Percentiles rank a stretch among this genome's conserved stretches.
These are phyloP conservation scores for Golubevia pallescens DNA, from an alignment of 1,284 basidiomycete genomes.

Conservation along the genomic window DNA sequence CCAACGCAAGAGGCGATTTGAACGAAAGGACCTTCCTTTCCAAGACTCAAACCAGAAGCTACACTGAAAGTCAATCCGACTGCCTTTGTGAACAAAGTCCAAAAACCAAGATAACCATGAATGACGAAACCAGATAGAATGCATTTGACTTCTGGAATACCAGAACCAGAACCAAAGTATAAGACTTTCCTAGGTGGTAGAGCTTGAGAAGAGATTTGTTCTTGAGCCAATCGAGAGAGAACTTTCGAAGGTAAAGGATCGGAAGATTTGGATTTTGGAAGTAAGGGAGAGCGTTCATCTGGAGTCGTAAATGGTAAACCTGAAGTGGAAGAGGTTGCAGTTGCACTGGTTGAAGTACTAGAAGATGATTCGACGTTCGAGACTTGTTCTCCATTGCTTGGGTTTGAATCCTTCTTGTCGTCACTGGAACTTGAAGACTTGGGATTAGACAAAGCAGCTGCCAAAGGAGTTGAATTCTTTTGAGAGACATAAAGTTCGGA, in stretches of 20 bases:
- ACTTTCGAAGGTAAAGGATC: constrained; percentile 12
- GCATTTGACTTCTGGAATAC: constrained; percentile 96
- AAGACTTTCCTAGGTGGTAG: constrained; percentile 71
- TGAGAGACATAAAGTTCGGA: constrained; percentile 38
- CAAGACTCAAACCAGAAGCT: constrained; percentile 85
- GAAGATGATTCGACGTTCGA: not conserved
- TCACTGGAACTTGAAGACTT: not conserved
- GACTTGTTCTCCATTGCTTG: no score
- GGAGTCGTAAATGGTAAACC: not conserved
- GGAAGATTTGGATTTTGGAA: not conserved
- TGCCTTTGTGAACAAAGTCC: constrained; percentile 88
- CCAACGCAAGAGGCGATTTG: constrained; percentile 94
- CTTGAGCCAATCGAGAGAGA: constrained; percentile 19
- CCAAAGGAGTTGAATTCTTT: constrained; percentile 9
- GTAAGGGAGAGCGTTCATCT: not conserved
- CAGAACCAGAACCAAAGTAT: constrained; percentile 91
- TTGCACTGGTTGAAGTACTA: not conserved
- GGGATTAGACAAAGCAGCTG: not conserved
- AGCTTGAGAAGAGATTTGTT: constrained; percentile 27
- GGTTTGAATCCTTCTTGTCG: not conserved
- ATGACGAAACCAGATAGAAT: constrained; percentile 97
- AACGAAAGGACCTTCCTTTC: constrained; percentile 95
- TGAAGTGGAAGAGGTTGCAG: constrained; percentile 1
- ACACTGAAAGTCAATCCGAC: constrained; percentile 88
- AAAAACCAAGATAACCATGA: constrained; percentile 90